Conservation (phyloP, 805 yeast genomes). For the Starmerella sp. region DNA sequence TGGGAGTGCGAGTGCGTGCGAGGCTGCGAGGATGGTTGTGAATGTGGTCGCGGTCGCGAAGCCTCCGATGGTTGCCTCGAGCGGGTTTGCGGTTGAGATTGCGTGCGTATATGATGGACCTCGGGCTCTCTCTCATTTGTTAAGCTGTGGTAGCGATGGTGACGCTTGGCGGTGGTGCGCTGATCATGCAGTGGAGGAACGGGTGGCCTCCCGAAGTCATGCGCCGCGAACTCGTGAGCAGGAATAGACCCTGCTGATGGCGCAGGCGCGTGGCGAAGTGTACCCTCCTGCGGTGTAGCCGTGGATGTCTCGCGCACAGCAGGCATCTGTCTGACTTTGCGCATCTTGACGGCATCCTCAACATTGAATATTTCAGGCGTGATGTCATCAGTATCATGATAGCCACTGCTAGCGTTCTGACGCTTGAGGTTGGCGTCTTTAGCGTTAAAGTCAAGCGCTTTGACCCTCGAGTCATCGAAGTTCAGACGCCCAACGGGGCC, state of each 20-base stretch:
- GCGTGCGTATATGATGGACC: neutral
- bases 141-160: neutral
- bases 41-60: neutral
- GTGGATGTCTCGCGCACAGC: neutral
- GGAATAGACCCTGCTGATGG: neutral
- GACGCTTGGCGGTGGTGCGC: neutral
- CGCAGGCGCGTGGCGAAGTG: neutral
- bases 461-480: neutral
- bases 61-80: neutral
- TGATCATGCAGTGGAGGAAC: neutral
- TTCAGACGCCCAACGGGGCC: too few species aligned
- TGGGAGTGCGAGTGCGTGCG: neutral
- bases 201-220: neutral
- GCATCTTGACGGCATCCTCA: neutral
- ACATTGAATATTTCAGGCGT: neutral
- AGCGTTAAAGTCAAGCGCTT: neutral
- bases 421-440: neutral
- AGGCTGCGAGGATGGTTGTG: neutral
- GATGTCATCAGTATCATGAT: neutral
- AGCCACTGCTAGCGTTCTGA: too few species aligned
- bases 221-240: neutral
- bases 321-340: neutral
- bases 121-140: neutral
- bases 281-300: neutral
- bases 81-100: neutral